phyloP scores from a whole-genome alignment of 139 green algal genomes.

The Chlorella sp. region DNA sequence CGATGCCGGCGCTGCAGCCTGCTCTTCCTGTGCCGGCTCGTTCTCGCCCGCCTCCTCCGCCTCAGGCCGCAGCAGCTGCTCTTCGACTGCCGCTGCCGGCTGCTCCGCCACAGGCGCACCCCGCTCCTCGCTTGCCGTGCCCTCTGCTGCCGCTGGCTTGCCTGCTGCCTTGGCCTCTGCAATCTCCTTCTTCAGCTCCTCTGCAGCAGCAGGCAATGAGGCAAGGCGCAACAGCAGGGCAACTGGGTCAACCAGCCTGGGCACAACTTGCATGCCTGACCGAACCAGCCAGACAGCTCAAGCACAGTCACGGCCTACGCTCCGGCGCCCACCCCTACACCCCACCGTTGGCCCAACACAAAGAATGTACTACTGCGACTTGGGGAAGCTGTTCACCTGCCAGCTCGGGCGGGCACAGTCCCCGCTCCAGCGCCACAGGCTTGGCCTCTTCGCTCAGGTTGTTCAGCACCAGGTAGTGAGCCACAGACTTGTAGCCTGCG shows the following conservation, averaged over 20 bases:
- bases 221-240: no score
- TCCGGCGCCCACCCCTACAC: background rate
- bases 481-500: constrained; percentile 69
- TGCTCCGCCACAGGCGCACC: background rate
- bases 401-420: constrained; percentile 25
- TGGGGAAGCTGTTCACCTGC: background rate
- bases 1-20: background rate
- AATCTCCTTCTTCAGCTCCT: constrained; percentile 23
- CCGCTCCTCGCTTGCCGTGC: background rate
- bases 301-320: background rate
- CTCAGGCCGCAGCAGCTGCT: constrained; percentile 19
- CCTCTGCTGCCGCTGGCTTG: background rate
- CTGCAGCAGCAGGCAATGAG: background rate
- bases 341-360: background rate
- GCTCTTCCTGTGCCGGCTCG: background rate
- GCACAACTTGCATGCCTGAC: no score
- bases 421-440: constrained; percentile 15
- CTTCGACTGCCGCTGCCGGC: background rate
- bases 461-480: constrained; percentile 81
- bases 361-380: background rate
- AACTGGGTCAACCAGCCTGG: no score
- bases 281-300: no score
- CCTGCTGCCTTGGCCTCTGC: background rate
- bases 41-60: background rate
- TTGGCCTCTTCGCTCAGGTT: constrained; percentile 47